A percentile compares a stretch with the other conserved stretches of the same genome.
These are phyloP conservation scores for Neurospora intermedia DNA, from an alignment of 495 filamentous ascomycete species.

Conservation along the genomic window DNA sequence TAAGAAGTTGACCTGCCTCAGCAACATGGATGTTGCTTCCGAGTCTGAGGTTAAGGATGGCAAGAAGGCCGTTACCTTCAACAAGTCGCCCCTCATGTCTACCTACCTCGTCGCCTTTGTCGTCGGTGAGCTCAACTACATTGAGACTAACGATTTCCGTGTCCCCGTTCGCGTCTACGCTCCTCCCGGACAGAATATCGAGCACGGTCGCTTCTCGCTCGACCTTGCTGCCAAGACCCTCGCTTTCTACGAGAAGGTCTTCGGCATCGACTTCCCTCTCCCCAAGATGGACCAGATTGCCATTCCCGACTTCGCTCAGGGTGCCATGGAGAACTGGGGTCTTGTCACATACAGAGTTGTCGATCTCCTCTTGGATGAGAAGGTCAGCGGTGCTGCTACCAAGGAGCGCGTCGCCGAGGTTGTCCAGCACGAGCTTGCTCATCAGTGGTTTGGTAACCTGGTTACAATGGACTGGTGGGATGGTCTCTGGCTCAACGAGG, in stretches of 20 bases:
- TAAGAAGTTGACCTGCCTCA: conserved; percentile 61
- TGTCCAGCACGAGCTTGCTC: conserved; percentile 93
- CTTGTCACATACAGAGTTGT: conserved; percentile 90
- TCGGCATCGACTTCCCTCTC: conserved; percentile 55
- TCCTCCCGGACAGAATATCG: conserved; percentile 50
- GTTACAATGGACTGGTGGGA: conserved; percentile 99
- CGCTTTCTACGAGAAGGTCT: conserved; percentile 67
- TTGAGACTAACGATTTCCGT: conserved; percentile 64
- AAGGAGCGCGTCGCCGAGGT: conserved; percentile 91
- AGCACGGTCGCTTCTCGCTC: conserved; percentile 60
- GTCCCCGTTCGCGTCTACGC: conserved; percentile 63
- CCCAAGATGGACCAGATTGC: conserved; percentile 98
- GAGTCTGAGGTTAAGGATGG: conserved; percentile 48
- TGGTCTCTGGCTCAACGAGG: conserved; percentile 95
- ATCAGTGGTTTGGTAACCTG: conserved; percentile 98
- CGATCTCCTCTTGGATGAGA: conserved; percentile 85
- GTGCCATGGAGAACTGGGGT: conserved; percentile 99
- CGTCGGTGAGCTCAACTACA: conserved; percentile 63
- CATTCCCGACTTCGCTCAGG: conserved; percentile 84
- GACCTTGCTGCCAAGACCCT: conserved; percentile 57
- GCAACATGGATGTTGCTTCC: conserved; percentile 68
- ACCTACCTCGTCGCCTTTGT: conserved; percentile 71
- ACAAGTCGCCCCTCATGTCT: conserved; percentile 64
- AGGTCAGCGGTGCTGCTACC: conserved; percentile 78
- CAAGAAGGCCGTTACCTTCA: conserved; percentile 66